Base-by-base conservation (phyloP, 768 basidiomycete genomes). In the Russula olivacea region DNA sequence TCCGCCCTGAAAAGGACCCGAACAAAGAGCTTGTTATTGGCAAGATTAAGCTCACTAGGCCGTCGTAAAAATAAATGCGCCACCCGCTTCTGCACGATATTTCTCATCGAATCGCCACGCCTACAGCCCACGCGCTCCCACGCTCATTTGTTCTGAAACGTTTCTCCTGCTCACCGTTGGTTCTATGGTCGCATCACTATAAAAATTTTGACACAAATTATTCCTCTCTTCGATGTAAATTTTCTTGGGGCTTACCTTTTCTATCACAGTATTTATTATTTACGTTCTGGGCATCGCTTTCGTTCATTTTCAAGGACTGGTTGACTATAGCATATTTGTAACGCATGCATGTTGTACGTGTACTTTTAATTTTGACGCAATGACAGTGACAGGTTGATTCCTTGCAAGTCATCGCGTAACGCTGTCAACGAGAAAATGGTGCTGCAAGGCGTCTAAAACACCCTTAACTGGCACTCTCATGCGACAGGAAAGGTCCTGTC, bases 21-120 rank as follows among this genome's bases (percentile, higher is more conserved):
- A 40, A 60, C 0, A 50, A 17, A 40, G 54, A 55, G 41, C 63
- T 60, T 55, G 36, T 45, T 40, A 60, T 55, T 48, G 54, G 32
- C 40, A 55, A 59, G 36, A 55, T 60, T 38, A 30, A 45, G 4
- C 59, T 61, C 48, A 49, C 55, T 5, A 28, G 1, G 11, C 28
- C 23, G n/a, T 17, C 38, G 32, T 51, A 43, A 45, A 3, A 28
- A 2, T 9, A 14, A 15, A 38, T 28, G 6, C 15, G 28, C 52
- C n/a, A 28, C 32, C 30, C 2, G n/a, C 55, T n/a, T n/a, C 47
- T 12, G n/a, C 25, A 12, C 11, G 3, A 3, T 7, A 9, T 19
- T 8, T 25, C 48, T 38, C 40, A 32, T 65, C 23, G 41, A 50
- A 34, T 52, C n/a, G 23, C 9, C 25, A 48, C 32, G 30, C 55